Base-by-base conservation (phyloP, 179 eudicot genomes). In the Corrigiola litoralis region DNA sequence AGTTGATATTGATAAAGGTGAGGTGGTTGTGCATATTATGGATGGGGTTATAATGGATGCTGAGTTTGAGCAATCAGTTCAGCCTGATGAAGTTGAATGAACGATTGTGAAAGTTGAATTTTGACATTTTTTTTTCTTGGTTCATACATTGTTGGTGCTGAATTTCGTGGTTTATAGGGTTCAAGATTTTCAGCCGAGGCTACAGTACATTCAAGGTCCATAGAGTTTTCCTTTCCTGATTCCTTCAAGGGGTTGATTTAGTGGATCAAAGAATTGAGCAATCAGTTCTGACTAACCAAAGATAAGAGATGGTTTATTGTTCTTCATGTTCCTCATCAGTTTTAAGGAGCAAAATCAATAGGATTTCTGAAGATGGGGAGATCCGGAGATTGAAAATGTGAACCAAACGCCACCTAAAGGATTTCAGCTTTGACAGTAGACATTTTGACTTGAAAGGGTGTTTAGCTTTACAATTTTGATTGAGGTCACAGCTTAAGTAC, bases 11-110 rank as follows among this genome's bases (percentile, higher is more conserved):
- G 68, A 61, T 67, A 77, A 67, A 61, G 86, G 86, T 45, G 78
- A 84, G 58, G 41, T 84, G 24, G 79, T 85, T 47, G 85, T 90
- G 40, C 89, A 90, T 80, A 10, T 88, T 6, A 90, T 90, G 89
- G 82, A 90, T 80, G 95, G 97, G 51, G 96, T 82, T 12, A 72
- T 92, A 32, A 87, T 90, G 98, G 97, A 90, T 79, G 77, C 90
- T 14, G 94, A 82, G 44, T 92, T 92, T 72, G 82, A 80, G 72
- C 81, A 80, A 20, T 87, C 97, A 0, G 77, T 90, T 69, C 59
- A 25, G 72, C 78, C 82, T 32, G 76, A 75, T 58, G 69, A 70
- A 1, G 75, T 67, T 17, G 81, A 75, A 29, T 45, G 62, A 52
- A 37, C 42, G 37, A 24, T 28, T 41, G 21, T 17, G 24, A 20